Base-by-base conservation (phyloP, 2,329 filamentous ascomycete genomes). In the Verticillium zaregamsianum region DNA sequence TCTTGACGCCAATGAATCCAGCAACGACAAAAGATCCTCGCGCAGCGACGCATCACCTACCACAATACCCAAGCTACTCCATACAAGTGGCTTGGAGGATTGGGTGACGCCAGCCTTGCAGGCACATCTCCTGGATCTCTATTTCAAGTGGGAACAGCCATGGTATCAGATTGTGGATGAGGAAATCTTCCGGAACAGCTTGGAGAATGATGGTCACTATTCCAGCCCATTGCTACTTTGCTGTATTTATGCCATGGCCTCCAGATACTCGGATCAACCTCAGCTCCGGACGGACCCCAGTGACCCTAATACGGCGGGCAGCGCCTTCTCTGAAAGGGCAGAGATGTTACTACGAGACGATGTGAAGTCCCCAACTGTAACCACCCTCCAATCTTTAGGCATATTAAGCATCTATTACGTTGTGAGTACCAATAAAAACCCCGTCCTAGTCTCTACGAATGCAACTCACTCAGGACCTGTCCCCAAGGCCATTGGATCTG, bases 81-180 rank as follows among this genome's bases (percentile, higher is more conserved):
- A 1, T 17, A 7, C 2, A 15, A 35, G 33, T 15, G 37, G 37
- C 35, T 60, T 56, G 9, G 35, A 58, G 33, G 40, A 58, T 8
- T 23, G 58, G 8, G 8, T 58, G 1, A 52, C 64, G 5, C 65
- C 67, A 15, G 67, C 69, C 5, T 65, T 76, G 0, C 65, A 69
- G 57, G 64, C 67, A 9, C 68, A 76, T 32, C 59, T 72, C 9
- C 68, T 76, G 6, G 68, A 73, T 25, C 56, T 75, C 1, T 77
- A 74, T 59, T 77, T 77, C 52, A 64, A 66, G 15, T 77, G 74
- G 70, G 73, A 77, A 23, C 71, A 74, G 14, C 74, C 74, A 0
- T 76, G 74, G 73, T 67, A 65, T n/a, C 73, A 74, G 20, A 62
- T 75, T 0, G 68, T 76, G 0, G 70, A 77, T 33, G 75, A 77